Conservation (phyloP, 2,329 filamentous ascomycete genomes). For the Colletotrichum sp. region DNA sequence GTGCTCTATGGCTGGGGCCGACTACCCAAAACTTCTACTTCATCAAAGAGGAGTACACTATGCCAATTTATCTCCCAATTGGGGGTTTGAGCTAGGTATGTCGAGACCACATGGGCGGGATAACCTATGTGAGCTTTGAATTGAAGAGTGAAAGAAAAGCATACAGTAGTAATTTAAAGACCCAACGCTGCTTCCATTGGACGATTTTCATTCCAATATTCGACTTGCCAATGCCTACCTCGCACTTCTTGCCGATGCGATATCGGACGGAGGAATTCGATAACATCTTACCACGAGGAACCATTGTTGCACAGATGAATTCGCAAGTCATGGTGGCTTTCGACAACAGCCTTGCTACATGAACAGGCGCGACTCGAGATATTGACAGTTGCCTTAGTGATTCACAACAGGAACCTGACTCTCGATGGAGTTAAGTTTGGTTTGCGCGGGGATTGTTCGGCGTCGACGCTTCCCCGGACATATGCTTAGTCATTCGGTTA, state of each 20-base stretch:
- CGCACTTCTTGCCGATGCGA: neutral
- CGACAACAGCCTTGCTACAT: neutral
- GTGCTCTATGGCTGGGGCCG: neutral
- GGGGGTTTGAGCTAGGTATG: neutral
- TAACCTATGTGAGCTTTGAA: neutral
- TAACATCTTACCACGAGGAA: neutral
- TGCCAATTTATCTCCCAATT: neutral
- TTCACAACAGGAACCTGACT: neutral
- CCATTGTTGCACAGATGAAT: neutral
- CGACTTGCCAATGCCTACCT: neutral
- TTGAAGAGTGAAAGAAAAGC: neutral
- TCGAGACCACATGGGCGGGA: neutral
- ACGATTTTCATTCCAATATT: neutral
- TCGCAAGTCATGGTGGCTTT: neutral
- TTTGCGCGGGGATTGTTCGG: neutral
- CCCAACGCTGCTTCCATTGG: neutral
- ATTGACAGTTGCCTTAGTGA: neutral
- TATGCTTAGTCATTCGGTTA: slow-evolving; percentile 5
- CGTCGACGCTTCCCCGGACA: neutral
- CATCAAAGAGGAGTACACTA: neutral
- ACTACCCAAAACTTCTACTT: neutral
- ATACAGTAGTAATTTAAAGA: neutral
- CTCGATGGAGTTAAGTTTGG: neutral
- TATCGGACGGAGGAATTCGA: neutral
- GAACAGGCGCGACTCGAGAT: neutral